phyloP scores from a whole-genome alignment of 2,329 filamentous ascomycete species.

The Talaromyces sp. region DNA sequence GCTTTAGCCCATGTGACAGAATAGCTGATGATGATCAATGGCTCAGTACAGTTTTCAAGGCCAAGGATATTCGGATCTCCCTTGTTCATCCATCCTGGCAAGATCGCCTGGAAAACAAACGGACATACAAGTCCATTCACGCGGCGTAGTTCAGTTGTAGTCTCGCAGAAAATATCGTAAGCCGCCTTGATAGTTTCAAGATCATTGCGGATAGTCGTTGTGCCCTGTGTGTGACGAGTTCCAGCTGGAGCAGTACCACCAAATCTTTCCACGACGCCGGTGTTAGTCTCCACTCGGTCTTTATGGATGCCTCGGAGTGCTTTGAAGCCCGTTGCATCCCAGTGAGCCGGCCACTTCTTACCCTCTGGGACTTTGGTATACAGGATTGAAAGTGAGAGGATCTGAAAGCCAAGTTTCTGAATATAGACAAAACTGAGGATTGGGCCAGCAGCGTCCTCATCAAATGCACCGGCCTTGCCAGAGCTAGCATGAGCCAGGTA shows the following conservation, averaged over 20 bases:
- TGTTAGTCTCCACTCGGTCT: slow-evolving; percentile 16
- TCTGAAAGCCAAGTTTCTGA: slow-evolving; percentile 17
- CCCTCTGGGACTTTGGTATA: slow-evolving; percentile 14
- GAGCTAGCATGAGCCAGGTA: slow-evolving; percentile 11
- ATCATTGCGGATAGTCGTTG: slow-evolving; percentile 15
- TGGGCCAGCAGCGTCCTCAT: slow-evolving; percentile 14
- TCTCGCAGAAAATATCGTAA: slow-evolving; percentile 15
- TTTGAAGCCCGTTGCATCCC: slow-evolving; percentile 18
- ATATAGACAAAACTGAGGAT: slow-evolving; percentile 15
- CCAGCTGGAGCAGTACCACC: slow-evolving; percentile 6
- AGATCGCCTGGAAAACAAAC: slow-evolving; percentile 14
- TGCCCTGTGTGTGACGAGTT: slow-evolving; percentile 14
- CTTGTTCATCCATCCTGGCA: slow-evolving; percentile 16
- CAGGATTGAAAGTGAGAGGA: slow-evolving; percentile 11
- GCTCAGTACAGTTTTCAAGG: slow-evolving; percentile 16
- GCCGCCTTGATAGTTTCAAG: slow-evolving; percentile 13
- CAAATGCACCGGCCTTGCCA: slow-evolving; percentile 11
- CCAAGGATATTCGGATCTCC: slow-evolving; percentile 14
- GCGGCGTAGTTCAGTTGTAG: slow-evolving; percentile 8
- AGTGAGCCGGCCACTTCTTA: slow-evolving; percentile 17
- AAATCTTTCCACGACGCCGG: slow-evolving; percentile 12
- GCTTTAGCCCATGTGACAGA: slow-evolving; percentile 12
- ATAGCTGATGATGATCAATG: slow-evolving; percentile 16
- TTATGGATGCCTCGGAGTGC: slow-evolving; percentile 12
- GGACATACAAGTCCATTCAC: slow-evolving; percentile 10